A percentile compares a stretch with the other conserved stretches of the same genome.
Evolutionary conservation across 1,284 basidiomycete species (phyloP).

Genomic region (Wolfiporia cocos): DNA sequence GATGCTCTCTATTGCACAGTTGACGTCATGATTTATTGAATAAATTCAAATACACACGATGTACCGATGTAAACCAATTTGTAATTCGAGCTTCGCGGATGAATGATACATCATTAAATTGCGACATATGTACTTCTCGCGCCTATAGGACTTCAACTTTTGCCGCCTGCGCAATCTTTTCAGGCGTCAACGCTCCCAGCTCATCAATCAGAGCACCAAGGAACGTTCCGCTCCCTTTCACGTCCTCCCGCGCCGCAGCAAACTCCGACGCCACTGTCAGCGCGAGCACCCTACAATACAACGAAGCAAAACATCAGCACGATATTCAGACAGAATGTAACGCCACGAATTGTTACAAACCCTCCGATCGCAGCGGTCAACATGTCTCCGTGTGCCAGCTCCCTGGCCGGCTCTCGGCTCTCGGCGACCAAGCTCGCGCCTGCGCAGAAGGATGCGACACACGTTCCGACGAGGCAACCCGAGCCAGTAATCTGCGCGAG

Average conservation of each 20-base stretch:
- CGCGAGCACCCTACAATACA: slow-evolving; percentile 57
- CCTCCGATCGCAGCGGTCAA: slow-evolving; percentile 71
- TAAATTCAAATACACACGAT: too few relatives aligned
- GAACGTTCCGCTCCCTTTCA: slow-evolving; percentile 86
- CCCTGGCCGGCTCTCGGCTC: slow-evolving; percentile 13
- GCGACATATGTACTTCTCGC: background rate
- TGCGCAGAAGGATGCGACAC: slow-evolving; percentile 74
- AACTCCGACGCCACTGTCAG: slow-evolving; percentile 83
- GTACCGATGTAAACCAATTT: too few relatives aligned
- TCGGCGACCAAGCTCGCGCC: slow-evolving; percentile 44
- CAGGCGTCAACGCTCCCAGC: slow-evolving; percentile 58
- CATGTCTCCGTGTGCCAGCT: slow-evolving; percentile 66
- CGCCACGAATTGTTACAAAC: slow-evolving; percentile 40
- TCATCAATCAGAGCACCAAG: slow-evolving; percentile 84
- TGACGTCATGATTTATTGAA: too few relatives aligned
- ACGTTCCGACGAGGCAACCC: slow-evolving; percentile 84
- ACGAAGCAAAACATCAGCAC: slow-evolving; percentile 7
- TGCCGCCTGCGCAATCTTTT: slow-evolving; percentile 41
- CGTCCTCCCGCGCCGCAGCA: slow-evolving; percentile 64
- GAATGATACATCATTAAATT: too few relatives aligned
- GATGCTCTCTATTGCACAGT: too few relatives aligned
- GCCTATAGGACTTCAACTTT: slow-evolving; percentile 45
- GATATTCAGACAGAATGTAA: background rate
- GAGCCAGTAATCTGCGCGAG: slow-evolving; percentile 85
- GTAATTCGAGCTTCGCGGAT: too few relatives aligned